Evolutionary conservation across 1,284 basidiomycete genomes (phyloP).

Genomic region (Ceratobasidium sp.): DNA sequence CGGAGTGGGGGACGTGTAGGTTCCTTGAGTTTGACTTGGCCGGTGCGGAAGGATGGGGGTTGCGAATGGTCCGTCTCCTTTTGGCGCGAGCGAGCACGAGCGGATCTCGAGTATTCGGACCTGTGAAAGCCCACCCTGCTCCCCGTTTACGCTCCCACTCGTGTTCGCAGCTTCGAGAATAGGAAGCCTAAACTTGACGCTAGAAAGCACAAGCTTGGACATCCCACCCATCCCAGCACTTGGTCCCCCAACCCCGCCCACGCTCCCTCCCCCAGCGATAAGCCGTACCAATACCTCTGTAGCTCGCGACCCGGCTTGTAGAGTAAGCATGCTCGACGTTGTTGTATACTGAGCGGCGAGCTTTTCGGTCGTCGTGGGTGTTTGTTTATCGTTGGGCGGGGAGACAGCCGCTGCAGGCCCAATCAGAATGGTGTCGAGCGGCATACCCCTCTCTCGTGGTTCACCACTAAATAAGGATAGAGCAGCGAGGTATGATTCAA

Average conservation of each 20-base stretch:
- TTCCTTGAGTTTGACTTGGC: not conserved
- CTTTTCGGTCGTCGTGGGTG: slow-evolving; percentile 5
- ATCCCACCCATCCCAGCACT: not conserved
- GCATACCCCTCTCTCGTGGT: not conserved
- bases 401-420: not conserved
- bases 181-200: slow-evolving; percentile 3
- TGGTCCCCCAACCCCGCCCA: no score
- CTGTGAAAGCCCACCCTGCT: not conserved
- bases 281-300: slow-evolving; percentile 10
- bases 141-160: no score
- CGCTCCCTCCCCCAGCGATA: not conserved
- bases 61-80: not conserved
- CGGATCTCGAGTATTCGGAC: slow-evolving; percentile 15
- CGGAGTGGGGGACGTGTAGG: no score
- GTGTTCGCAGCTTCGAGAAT: not conserved
- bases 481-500: slow-evolving; percentile 23
- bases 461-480: slow-evolving; percentile 14
- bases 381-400: no score
- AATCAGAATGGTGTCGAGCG: slow-evolving; percentile 7
- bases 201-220: slow-evolving; percentile 7
- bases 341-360: slow-evolving; percentile 21
- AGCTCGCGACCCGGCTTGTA: slow-evolving; percentile 15
- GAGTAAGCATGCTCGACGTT: not conserved
- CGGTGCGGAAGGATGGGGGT: not conserved
- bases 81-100: not conserved